Percentiles rank a stretch among this genome's conserved stretches.
phyloP scores from a whole-genome alignment of 2,329 filamentous ascomycete species.

The Passalora sequoiae region DNA sequence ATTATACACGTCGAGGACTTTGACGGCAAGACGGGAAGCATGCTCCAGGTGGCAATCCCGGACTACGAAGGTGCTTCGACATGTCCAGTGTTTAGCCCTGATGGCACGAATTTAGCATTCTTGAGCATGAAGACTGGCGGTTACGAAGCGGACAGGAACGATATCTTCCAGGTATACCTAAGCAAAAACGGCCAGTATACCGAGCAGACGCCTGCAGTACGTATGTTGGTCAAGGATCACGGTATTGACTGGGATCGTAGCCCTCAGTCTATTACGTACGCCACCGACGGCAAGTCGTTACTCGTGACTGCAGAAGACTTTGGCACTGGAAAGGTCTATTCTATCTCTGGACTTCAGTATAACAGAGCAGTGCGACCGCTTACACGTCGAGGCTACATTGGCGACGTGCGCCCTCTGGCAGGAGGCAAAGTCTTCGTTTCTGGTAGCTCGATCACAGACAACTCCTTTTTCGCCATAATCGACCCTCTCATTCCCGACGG shows the following conservation, averaged over 20 bases:
- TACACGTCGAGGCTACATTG: slow-evolving; percentile 51
- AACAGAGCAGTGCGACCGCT: slow-evolving; percentile 40
- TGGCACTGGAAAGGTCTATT: slow-evolving; percentile 58
- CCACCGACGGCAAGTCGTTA: slow-evolving; percentile 53
- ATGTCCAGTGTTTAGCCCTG: slow-evolving; percentile 66
- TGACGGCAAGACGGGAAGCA: slow-evolving; percentile 47
- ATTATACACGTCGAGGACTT: slow-evolving; percentile 62
- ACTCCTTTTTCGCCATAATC: slow-evolving; percentile 61
- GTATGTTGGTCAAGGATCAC: slow-evolving; percentile 5
- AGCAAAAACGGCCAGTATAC: slow-evolving; percentile 30
- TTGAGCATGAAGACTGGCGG: slow-evolving; percentile 69
- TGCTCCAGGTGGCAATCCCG: slow-evolving; percentile 54
- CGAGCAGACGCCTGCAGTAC: slow-evolving; percentile 1
- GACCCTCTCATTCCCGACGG: slow-evolving; percentile 46
- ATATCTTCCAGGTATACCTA: slow-evolving; percentile 61
- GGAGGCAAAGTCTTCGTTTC: slow-evolving; percentile 57
- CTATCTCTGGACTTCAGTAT: slow-evolving; percentile 23
- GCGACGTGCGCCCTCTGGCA: slow-evolving; percentile 49
- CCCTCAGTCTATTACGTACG: slow-evolving; percentile 49
- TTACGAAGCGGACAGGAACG: slow-evolving; percentile 77
- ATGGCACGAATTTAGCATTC: slow-evolving; percentile 68
- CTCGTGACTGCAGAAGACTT: slow-evolving; percentile 70
- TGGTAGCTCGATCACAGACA: slow-evolving; percentile 66
- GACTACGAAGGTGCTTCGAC: slow-evolving; percentile 60
- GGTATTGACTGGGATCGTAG: slow-evolving; percentile 48